Conservation (phyloP, 169 alveolate species). For the Eimeria maxima region DNA sequence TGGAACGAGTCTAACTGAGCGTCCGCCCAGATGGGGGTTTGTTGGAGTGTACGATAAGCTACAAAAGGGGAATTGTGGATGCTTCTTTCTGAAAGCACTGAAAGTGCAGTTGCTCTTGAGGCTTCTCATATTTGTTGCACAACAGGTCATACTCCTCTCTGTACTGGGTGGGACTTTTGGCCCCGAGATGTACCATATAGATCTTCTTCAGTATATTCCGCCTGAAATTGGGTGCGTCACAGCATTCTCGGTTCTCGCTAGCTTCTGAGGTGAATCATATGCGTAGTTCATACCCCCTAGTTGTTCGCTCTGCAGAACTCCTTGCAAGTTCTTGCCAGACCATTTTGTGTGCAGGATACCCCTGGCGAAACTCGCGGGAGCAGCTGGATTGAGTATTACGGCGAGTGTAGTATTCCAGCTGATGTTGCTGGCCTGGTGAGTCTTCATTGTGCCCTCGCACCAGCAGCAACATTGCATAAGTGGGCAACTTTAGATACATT, state of each 20-base stretch:
- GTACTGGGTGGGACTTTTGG: conserved; percentile 45
- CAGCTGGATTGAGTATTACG: conserved; percentile 20
- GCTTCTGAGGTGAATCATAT: neutral
- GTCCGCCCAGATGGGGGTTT: too few species aligned
- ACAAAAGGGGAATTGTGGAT: neutral
- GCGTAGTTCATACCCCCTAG: neutral
- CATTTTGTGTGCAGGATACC: conserved; percentile 12
- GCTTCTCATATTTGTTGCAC: neutral
- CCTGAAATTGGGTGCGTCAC: conserved; percentile 24
- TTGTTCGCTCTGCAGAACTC: neutral
- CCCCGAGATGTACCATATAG: conserved; percentile 47
- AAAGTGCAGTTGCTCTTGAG: neutral
- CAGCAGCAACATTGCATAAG: neutral
- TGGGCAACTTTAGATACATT: neutral
- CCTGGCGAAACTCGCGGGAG: conserved; percentile 55
- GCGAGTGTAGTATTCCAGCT: conserved; percentile 38
- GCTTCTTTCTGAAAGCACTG: too few species aligned
- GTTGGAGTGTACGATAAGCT: neutral
- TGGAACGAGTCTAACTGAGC: too few species aligned
- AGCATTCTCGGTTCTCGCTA: neutral
- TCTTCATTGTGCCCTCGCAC: neutral
- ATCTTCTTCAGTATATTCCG: conserved; percentile 49
- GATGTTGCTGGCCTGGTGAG: conserved; percentile 56
- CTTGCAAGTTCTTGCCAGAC: neutral
- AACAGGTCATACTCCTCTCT: conserved; percentile 16